Percentiles rank a stretch among this genome's conserved stretches.
Conservation (phyloP, 371 early-diverging fungal genomes). For the Phascolomyces articulosus region DNA sequence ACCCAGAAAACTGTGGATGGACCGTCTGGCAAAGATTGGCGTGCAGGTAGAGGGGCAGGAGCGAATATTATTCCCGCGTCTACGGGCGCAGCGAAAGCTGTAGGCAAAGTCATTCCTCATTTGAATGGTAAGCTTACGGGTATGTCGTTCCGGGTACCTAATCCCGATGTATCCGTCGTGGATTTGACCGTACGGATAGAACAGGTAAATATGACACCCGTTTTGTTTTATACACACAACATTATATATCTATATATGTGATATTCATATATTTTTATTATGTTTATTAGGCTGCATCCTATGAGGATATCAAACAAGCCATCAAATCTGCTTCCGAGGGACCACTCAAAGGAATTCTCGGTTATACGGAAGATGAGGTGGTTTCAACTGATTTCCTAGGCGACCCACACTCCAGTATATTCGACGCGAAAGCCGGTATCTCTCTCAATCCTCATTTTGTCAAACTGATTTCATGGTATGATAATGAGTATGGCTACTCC, state of each 20-base stretch:
- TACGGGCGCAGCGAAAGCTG: conserved; percentile 99
- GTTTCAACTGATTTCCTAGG: conserved; percentile 98
- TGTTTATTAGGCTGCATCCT: conserved; percentile 69
- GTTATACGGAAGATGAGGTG: conserved; percentile 95
- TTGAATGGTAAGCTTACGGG: conserved; percentile 98
- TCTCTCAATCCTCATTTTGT: conserved; percentile 95
- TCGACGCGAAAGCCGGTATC: conserved; percentile 98
- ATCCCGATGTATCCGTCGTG: conserved; percentile 98
- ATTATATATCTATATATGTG: no score
- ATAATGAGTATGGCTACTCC: conserved; percentile 95
- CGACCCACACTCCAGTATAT: conserved; percentile 89
- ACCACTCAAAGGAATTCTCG: conserved; percentile 92
- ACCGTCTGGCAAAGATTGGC: conserved; percentile 97
- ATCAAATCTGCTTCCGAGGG: conserved; percentile 85
- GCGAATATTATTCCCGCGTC: conserved; percentile 99
- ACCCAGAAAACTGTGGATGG: conserved; percentile 99
- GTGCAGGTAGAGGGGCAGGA: conserved; percentile 95
- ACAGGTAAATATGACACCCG: conserved; percentile 49
- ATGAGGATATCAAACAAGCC: conserved; percentile 88
- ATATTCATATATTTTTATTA: neutral
- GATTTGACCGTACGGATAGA: conserved; percentile 95
- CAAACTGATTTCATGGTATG: conserved; percentile 98
- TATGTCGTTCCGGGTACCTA: conserved; percentile 98
- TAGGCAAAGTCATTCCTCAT: conserved; percentile 97
- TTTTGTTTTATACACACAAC: neutral